Evolutionary conservation across 495 filamentous ascomycete species (phyloP).

Genomic region (Elasticomyces elasticus): DNA sequence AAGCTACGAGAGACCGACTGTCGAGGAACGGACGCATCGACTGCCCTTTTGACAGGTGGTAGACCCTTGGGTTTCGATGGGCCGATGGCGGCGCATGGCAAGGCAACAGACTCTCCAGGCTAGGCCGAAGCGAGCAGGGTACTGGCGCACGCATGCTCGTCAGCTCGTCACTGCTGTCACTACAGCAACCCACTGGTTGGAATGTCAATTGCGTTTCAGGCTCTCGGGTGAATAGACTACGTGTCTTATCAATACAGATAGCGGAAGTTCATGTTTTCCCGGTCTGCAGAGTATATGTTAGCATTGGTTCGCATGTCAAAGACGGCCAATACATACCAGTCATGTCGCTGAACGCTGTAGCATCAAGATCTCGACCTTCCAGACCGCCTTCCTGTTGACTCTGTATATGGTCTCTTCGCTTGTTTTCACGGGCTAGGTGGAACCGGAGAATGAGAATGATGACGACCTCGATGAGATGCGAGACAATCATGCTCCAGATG

Average conservation of each 20-base stretch:
- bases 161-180: too few relatives aligned
- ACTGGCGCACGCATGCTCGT: too few relatives aligned
- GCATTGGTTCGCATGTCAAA: neutral
- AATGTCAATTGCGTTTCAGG: too few relatives aligned
- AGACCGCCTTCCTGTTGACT: constrained; percentile 39
- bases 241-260: constrained; percentile 30
- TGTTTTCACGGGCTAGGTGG: constrained; percentile 46
- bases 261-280: constrained; percentile 44
- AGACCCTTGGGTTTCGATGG: too few relatives aligned
- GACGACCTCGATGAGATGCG: constrained; percentile 45
- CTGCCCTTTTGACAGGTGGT: too few relatives aligned
- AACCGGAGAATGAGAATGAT: constrained; percentile 40
- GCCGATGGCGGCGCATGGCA: too few relatives aligned
- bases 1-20: too few relatives aligned
- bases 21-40: too few relatives aligned
- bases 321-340: constrained; percentile 27
- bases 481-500: constrained; percentile 55
- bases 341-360: constrained; percentile 49
- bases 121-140: too few relatives aligned
- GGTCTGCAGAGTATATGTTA: constrained; percentile 7
- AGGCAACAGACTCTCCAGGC: too few relatives aligned
- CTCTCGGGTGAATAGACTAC: too few relatives aligned
- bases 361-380: constrained; percentile 42
- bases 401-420: constrained; percentile 44
- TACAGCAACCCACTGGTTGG: too few relatives aligned